These are phyloP conservation scores for Jasminum sambac DNA, from an alignment of 257 asterid genomes.

Conservation along the genomic window DNA sequence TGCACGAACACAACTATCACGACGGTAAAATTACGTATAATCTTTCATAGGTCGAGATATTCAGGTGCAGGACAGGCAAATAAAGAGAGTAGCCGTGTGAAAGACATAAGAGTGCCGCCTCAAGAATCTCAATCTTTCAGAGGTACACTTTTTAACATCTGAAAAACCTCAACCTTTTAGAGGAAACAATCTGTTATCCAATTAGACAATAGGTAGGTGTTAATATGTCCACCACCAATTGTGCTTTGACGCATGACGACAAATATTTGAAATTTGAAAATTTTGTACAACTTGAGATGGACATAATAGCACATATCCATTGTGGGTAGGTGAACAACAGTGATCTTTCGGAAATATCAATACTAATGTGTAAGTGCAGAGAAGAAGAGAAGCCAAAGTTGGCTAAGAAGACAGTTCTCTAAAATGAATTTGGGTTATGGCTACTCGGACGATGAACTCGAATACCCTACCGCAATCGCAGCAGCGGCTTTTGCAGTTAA, in stretches of 20 bases:
- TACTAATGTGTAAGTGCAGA: constrained; percentile 39
- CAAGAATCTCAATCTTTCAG: constrained; percentile 42
- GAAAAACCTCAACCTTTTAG: too few relatives aligned
- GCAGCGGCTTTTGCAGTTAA: constrained; percentile 89
- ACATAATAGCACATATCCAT: too few relatives aligned
- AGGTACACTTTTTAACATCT: constrained; percentile 29
- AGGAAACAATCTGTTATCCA: too few relatives aligned
- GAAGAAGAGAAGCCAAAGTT: constrained; percentile 51
- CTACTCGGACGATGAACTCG: constrained; percentile 29
- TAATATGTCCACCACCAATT: too few relatives aligned
- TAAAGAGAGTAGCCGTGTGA: constrained; percentile 35
- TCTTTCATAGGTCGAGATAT: constrained; percentile 35
- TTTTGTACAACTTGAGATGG: too few relatives aligned
- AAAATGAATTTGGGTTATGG: constrained; percentile 58
- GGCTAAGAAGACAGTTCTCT: constrained; percentile 67
- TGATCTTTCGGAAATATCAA: too few relatives aligned
- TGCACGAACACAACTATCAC: not conserved
- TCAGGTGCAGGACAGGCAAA: constrained; percentile 30
- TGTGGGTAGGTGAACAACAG: too few relatives aligned
- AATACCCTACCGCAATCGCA: constrained; percentile 73
- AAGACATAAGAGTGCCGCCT: constrained; percentile 41
- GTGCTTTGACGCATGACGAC: too few relatives aligned
- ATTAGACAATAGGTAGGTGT: too few relatives aligned
- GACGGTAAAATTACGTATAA: not conserved
- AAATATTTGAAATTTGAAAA: too few relatives aligned